Base-by-base conservation (phyloP, 2,329 filamentous ascomycete species). In the Scedosporium aurantiacum region DNA sequence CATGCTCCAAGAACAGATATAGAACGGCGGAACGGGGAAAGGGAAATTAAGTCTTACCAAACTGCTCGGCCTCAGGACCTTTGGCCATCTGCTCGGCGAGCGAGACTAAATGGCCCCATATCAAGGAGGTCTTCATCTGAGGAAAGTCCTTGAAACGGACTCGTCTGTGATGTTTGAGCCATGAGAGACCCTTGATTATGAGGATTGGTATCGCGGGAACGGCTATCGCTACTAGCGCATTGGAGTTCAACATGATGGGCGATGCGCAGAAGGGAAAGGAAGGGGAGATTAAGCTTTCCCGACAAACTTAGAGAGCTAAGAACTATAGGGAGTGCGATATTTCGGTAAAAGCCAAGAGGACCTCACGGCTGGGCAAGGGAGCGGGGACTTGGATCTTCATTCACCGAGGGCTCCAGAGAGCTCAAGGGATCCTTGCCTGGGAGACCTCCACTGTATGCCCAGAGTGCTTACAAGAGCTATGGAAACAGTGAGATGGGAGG, bases 101-200 rank as follows among this genome's bases (percentile, higher is more conserved):
- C 52, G 18, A 18, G 10, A 28, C 32, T 37, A 61, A 28, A 41
- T 61, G 59, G 2, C 59, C 59, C 59, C 59, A 61, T 3, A 61
- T 5, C 14, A 60, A 41, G 14, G 59, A 61, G 5, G 59, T 16
- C 52, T 61, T 61, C 18, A 54, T 52, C 37, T 61, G 59, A 21
- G 59, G 59, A 12, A 32, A 61, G 50, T 54, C 59, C 52, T 61
- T 61, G 52, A 45, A 61, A 4, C 59, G 59, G 32, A 52, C 58
- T 28, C 45, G 52, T 21, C 59, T 32, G 37, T 61, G 59, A 27
- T 57, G 32, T 4, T 41, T 52, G 28, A 54, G 47, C 8, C 37
- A 55, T 27, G 52, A 41, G 27, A 61, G 21, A 52, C 47, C 37
- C 59, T 43, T 57, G n/a, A 61, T 14, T 12, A 54, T 27, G 16